Percentiles rank a stretch among this genome's conserved stretches.
These are phyloP conservation scores for Diaporthe eres DNA, from an alignment of 2,329 filamentous ascomycete species.

Conservation along the genomic window DNA sequence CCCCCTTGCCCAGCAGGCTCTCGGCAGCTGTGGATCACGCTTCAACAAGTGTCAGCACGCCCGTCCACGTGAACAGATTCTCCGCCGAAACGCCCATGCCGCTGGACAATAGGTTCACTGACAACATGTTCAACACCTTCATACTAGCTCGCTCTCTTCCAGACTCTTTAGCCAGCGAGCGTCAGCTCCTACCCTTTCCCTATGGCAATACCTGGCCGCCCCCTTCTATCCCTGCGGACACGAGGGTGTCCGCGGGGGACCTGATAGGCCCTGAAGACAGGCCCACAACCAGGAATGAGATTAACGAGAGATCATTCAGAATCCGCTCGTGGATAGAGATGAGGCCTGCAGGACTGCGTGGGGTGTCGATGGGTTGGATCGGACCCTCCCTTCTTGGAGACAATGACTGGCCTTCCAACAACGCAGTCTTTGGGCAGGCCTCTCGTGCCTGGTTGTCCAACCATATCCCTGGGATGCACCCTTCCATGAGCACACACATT, in stretches of 20 bases:
- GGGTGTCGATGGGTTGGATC: conserved; percentile 18
- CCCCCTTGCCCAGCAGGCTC: conserved; percentile 7
- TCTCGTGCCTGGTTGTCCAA: conserved; percentile 39
- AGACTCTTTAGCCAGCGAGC: conserved; percentile 52
- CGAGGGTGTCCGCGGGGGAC: conserved; percentile 61
- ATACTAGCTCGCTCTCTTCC: conserved; percentile 71
- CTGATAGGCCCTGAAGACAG: conserved; percentile 49
- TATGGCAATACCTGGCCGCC: conserved; percentile 82
- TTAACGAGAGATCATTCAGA: conserved; percentile 80
- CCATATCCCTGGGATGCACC: conserved; percentile 42
- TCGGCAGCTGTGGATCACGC: not conserved
- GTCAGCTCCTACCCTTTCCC: conserved; percentile 52
- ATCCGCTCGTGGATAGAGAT: conserved; percentile 84
- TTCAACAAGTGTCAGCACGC: not conserved
- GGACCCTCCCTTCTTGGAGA: not conserved
- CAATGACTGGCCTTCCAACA: conserved; percentile 31
- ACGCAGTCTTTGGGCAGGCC: conserved; percentile 43
- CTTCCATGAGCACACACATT: conserved; percentile 60
- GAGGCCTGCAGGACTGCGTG: conserved; percentile 50
- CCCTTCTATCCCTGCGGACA: conserved; percentile 73
- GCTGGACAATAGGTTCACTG: conserved; percentile 57
- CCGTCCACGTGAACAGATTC: conserved; percentile 54
- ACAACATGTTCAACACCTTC: conserved; percentile 75
- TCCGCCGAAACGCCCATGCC: conserved; percentile 67
- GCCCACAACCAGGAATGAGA: conserved; percentile 68